Evolutionary conservation across 225 moss, liverwort and hornwort genomes (phyloP).

Genomic region (Lunularia cruciata): DNA sequence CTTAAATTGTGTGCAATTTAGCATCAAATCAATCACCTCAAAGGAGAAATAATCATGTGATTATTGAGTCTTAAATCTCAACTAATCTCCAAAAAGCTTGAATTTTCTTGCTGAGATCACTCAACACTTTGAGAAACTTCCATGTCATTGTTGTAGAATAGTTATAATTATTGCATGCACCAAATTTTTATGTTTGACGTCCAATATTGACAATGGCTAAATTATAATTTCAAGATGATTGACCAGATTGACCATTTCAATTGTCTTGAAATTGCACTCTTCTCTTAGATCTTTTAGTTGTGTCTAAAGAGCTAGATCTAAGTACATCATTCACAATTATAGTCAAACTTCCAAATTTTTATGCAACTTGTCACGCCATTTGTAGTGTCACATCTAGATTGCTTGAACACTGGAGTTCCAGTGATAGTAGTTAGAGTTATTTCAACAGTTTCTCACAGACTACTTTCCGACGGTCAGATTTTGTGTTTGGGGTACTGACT

Average conservation of each 20-base stretch:
- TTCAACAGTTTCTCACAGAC: too few relatives aligned
- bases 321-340: constrained; percentile 54
- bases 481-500: too few relatives aligned
- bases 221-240: constrained; percentile 5
- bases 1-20: too few relatives aligned
- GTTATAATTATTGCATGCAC: constrained; percentile 6
- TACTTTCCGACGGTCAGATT: too few relatives aligned
- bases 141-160: background rate
- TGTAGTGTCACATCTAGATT: too few relatives aligned
- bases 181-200: constrained; percentile 4
- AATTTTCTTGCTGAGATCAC: constrained; percentile 12
- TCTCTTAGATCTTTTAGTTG: constrained; percentile 8
- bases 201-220: background rate
- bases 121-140: background rate
- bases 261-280: background rate
- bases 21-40: too few relatives aligned
- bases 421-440: too few relatives aligned
- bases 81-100: background rate
- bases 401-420: too few relatives aligned
- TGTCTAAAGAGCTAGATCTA: background rate
- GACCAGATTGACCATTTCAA: constrained; percentile 11
- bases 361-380: too few relatives aligned
- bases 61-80: constrained; percentile 14
- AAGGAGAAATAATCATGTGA: too few relatives aligned
- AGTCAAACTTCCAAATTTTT: constrained; percentile 60